Evolutionary conservation across 108 stramenopile species (phyloP).

Genomic region (Nitzschia sp.): DNA sequence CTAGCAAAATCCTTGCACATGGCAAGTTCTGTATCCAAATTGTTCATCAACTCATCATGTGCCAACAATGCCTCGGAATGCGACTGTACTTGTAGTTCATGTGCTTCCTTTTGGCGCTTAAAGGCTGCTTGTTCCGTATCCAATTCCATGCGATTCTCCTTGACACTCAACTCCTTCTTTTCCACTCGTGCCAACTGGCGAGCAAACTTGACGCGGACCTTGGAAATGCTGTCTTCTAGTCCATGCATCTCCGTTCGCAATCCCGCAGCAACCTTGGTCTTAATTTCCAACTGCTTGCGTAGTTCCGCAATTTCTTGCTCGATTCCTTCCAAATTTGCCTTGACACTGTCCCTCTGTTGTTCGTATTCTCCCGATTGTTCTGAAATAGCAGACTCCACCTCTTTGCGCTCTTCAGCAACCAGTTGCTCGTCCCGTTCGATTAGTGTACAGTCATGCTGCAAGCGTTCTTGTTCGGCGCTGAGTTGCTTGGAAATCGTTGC

Average conservation of each 20-base stretch:
- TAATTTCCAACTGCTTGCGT: conserved; percentile 49
- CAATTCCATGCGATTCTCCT: conserved; percentile 80
- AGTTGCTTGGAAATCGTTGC: conserved; percentile 62
- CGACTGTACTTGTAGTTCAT: conserved; percentile 63
- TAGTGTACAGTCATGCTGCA: conserved; percentile 72
- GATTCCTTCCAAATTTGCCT: conserved; percentile 51
- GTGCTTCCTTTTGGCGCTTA: conserved; percentile 59
- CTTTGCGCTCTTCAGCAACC: conserved; percentile 68
- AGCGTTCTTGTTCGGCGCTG: conserved; percentile 67
- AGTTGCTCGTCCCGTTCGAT: conserved; percentile 79
- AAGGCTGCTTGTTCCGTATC: conserved; percentile 55
- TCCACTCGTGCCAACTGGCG: conserved; percentile 71
- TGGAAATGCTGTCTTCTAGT: conserved; percentile 60
- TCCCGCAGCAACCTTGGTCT: conserved; percentile 53
- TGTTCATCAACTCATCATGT: conserved; percentile 54
- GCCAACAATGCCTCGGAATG: conserved; percentile 69
- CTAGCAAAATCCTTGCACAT: conserved; percentile 55
- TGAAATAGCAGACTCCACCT: conserved; percentile 70
- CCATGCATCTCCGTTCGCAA: conserved; percentile 62
- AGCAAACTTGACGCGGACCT: conserved; percentile 69
- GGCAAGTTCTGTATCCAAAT: conserved; percentile 57
- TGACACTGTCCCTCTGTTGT: conserved; percentile 49
- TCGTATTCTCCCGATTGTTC: conserved; percentile 77
- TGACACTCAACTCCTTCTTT: conserved; percentile 68
- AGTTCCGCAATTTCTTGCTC: conserved; percentile 75